Base-by-base conservation (phyloP, 345 rosid species). In the Salix udensis region DNA sequence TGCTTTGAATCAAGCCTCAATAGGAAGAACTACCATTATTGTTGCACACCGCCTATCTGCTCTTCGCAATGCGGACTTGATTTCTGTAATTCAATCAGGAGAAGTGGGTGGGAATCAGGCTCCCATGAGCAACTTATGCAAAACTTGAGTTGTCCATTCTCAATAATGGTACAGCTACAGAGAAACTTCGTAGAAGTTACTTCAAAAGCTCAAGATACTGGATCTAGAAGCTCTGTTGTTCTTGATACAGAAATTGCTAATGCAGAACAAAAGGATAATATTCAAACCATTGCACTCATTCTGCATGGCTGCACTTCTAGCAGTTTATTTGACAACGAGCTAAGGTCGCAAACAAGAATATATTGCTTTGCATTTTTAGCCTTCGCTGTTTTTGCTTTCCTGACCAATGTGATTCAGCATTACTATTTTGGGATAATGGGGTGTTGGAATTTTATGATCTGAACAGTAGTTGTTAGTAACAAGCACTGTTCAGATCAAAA, bases 101-200 rank as follows among this genome's bases (percentile, higher is more conserved):
- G 62, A 50, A 76, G 85, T 88, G 14, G 14, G 50, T 85, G 10
- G 10, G 89, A 88, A 82, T 83, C 67, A 0, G 91, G 91, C 62
- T 84, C 88, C 26, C 89, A 89, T 71, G 46, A 82, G 64, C 87
- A 86, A 73, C 83, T 85, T 6, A 80, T 88, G 73, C 80, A 79
- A 77, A 68, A 79, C 77, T 74, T 80, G 62, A 72, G 74, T 44
- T 84, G 85, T 13, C 60, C 74, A 34, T 85, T 82, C 16, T 65
- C 68, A 68, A 79, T 81, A 74, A 81, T 89, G 91, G 85, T 88
- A 53, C 71, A 81, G 42, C 72, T 86, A 60, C 91, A 86, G 72
- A 71, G 70, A 39, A 53, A 53, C 6, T 55, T 39, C 21, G 31
- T 46, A 46, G 65, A 72, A 30, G 52, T 40, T 21, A 15, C 21